Evolutionary conservation across 1,284 basidiomycete genomes (phyloP).

Genomic region (Rhodotorula sp.): DNA sequence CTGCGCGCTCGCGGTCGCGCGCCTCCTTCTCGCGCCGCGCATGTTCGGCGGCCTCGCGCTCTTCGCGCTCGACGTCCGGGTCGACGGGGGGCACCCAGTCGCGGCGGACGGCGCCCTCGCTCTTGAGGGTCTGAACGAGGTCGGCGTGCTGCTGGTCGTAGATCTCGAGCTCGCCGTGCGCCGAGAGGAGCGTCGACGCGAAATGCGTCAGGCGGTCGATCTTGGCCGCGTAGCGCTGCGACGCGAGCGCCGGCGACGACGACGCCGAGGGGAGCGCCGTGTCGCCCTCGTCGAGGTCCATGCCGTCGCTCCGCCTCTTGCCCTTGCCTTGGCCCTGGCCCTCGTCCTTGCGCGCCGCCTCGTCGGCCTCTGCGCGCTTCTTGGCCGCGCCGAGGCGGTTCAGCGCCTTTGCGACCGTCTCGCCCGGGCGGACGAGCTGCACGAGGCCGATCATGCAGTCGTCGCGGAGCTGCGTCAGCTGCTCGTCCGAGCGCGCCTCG

Average conservation of each 20-base stretch:
- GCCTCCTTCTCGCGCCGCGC: background rate
- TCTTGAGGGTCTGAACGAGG: constrained; percentile 69
- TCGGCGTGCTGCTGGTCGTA: constrained; percentile 81
- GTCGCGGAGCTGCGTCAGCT: constrained; percentile 45
- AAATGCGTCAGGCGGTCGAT: constrained; percentile 77
- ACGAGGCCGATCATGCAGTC: constrained; percentile 68
- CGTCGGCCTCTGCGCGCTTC: constrained; percentile 69
- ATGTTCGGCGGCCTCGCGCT: constrained; percentile 9
- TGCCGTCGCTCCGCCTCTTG: constrained; percentile 26
- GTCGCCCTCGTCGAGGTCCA: constrained; percentile 34
- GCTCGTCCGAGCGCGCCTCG: constrained; percentile 55
- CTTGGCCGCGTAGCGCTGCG: constrained; percentile 49
- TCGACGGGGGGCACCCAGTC: constrained; percentile 73
- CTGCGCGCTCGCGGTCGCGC: background rate
- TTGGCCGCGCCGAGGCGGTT: constrained; percentile 76
- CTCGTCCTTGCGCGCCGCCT: constrained; percentile 57
- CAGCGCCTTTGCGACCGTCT: constrained; percentile 85
- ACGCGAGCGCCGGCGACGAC: background rate
- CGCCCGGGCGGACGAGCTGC: constrained; percentile 76
- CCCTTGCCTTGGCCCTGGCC: constrained; percentile 50
- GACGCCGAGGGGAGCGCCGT: background rate
- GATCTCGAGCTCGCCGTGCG: constrained; percentile 73
- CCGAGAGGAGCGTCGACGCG: constrained; percentile 74
- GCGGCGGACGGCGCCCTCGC: constrained; percentile 65
- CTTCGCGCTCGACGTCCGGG: constrained; percentile 51